Percentiles rank a stretch among this genome's conserved stretches.
These are phyloP conservation scores for Acanthamoeba royreba DNA, from an alignment of 208 protist species.

Conservation along the genomic window DNA sequence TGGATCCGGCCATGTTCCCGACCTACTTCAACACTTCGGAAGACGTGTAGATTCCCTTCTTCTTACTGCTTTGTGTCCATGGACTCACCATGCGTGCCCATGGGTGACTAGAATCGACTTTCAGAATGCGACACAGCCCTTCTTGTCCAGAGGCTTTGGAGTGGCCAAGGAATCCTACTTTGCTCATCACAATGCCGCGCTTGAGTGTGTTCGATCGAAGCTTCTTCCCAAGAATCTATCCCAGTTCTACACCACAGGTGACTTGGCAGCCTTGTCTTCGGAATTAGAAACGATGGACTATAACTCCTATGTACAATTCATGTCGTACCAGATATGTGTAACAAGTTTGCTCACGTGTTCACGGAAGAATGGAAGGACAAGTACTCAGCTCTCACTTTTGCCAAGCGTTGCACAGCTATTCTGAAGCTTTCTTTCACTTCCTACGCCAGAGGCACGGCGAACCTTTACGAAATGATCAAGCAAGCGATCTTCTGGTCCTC, in stretches of 20 bases:
- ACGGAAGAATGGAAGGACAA: not conserved
- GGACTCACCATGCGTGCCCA: not conserved
- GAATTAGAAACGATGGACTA: too few relatives aligned
- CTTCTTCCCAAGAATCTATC: not conserved
- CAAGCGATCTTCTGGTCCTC: constrained; percentile 6
- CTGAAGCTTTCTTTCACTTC: too few relatives aligned
- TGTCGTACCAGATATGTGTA: not conserved
- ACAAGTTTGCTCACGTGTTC: not conserved
- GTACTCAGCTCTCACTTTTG: too few relatives aligned
- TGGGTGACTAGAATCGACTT: not conserved
- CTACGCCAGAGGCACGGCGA: not conserved
- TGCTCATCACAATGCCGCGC: not conserved
- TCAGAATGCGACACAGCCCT: constrained; percentile 28
- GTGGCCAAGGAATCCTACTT: constrained; percentile 32
- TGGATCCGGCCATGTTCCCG: not conserved
- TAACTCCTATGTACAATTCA: too few relatives aligned
- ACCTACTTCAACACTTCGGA: constrained; percentile 2
- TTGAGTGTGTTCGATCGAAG: not conserved
- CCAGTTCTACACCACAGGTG: not conserved
- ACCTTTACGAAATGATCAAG: constrained; percentile 20
- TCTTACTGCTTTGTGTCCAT: not conserved
- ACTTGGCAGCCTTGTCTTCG: not conserved
- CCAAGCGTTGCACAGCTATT: too few relatives aligned
- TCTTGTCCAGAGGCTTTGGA: not conserved
- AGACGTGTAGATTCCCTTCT: not conserved